These are phyloP conservation scores for Fomitopsis serialis DNA, from an alignment of 768 basidiomycete genomes.

Conservation along the genomic window DNA sequence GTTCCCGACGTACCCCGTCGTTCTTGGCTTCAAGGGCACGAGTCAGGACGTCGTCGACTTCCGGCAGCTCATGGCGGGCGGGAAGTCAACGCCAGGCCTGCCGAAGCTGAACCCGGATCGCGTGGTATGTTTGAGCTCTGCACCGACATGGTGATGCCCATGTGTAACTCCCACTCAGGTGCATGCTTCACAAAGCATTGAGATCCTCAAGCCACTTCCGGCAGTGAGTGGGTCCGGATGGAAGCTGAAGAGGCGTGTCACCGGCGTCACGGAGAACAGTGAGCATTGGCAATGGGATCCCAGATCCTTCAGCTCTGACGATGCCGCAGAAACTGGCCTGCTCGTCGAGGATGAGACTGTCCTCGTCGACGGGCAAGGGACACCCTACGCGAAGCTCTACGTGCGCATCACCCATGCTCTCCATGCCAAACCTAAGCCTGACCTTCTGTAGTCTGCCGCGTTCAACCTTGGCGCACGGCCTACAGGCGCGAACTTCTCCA, in stretches of 20 bases:
- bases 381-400: constrained; percentile 36
- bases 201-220: constrained; percentile 76
- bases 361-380: constrained; percentile 58
- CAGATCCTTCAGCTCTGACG: not conserved
- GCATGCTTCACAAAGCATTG: constrained; percentile 75
- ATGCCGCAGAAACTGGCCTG: constrained; percentile 61
- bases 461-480: constrained; percentile 41
- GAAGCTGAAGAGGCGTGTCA: constrained; percentile 62
- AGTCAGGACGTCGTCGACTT: constrained; percentile 70
- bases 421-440: not conserved
- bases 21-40: constrained; percentile 64
- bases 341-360: constrained; percentile 59
- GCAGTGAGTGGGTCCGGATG: constrained; percentile 73
- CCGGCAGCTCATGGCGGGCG: constrained; percentile 36
- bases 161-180: constrained; percentile 39
- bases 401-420: constrained; percentile 18
- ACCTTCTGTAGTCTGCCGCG: constrained; percentile 26
- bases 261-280: constrained; percentile 82
- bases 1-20: constrained; percentile 83
- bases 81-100: constrained; percentile 50
- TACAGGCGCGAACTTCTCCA: constrained; percentile 33
- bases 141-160: not conserved
- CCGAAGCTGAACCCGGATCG: constrained; percentile 68
- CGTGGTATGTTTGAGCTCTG: constrained; percentile 37
- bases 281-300: constrained; percentile 18